Conservation (phyloP, 164 flowering plant species). For the Tinospora cordifolia region DNA sequence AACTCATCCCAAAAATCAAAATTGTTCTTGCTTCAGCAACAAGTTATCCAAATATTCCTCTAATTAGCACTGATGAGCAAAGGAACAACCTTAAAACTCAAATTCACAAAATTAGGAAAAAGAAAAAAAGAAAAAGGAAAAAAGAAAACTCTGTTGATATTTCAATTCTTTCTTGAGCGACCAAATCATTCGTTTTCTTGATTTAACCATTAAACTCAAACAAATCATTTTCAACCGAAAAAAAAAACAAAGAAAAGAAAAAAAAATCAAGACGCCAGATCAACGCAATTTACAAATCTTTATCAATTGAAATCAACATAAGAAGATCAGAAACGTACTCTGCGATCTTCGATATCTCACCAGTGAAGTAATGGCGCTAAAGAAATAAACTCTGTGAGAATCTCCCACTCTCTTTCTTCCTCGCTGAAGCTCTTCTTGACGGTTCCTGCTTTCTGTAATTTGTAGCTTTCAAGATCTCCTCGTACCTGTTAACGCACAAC, state of each 20-base stretch:
- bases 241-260: background rate
- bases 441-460: background rate
- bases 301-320: no score
- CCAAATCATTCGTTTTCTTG: background rate
- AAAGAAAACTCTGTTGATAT: background rate
- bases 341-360: background rate
- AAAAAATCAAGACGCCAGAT: constrained; percentile 6
- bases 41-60: background rate
- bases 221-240: background rate
- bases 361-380: background rate
- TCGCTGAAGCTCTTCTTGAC: background rate
- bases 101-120: background rate
- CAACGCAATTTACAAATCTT: background rate
- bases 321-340: no score
- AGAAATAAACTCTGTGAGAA: background rate
- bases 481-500: no score
- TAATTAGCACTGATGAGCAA: background rate
- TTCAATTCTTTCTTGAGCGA: background rate
- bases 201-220: constrained; percentile 1
- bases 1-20: no score
- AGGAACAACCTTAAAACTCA: background rate
- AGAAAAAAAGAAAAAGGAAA: no score
- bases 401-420: background rate
- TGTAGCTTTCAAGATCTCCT: background rate
- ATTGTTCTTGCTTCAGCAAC: no score